Evolutionary conservation across 257 asterid species (phyloP).

Genomic region (Salvia splendens): DNA sequence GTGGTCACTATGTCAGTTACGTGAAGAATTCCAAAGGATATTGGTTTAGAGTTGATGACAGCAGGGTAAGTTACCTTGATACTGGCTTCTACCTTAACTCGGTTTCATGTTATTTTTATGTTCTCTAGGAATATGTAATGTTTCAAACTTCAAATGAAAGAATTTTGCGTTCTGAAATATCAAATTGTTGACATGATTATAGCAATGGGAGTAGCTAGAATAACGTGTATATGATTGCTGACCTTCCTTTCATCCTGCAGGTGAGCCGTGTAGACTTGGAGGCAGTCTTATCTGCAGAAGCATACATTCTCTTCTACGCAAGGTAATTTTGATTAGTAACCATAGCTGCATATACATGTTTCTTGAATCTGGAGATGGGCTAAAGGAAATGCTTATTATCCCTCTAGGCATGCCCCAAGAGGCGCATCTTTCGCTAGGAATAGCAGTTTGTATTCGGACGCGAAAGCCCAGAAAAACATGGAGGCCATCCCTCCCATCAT

Average conservation of each 20-base stretch:
- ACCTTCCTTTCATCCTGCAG: slow-evolving; percentile 31
- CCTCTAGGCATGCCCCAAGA: slow-evolving; percentile 39
- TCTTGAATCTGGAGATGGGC: slow-evolving; percentile 1
- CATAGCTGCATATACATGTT: neutral
- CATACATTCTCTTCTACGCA: slow-evolving; percentile 54
- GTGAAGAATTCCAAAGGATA: slow-evolving; percentile 45
- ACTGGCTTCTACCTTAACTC: neutral
- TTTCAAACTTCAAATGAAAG: slow-evolving; percentile 3
- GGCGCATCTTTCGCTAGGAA: slow-evolving; percentile 31
- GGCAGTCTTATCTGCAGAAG: slow-evolving; percentile 49
- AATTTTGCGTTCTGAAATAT: neutral
- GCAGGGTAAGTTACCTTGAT: slow-evolving; percentile 41
- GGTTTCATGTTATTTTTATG: slow-evolving; percentile 12
- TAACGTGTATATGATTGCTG: neutral
- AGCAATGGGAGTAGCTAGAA: slow-evolving; percentile 1
- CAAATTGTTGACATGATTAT: neutral
- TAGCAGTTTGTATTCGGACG: slow-evolving; percentile 32
- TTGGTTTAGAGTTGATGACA: slow-evolving; percentile 53
- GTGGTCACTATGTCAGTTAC: slow-evolving; percentile 61
- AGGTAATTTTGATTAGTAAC: slow-evolving; percentile 32
- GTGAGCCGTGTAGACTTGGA: slow-evolving; percentile 48
- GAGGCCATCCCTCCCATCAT: slow-evolving; percentile 47
- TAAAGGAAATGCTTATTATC: slow-evolving; percentile 11
- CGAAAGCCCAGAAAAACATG: slow-evolving; percentile 35
- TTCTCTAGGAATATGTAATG: neutral